Base-by-base conservation (phyloP, 2,329 filamentous ascomycete species). In the Rhynchosporium agropyri region DNA sequence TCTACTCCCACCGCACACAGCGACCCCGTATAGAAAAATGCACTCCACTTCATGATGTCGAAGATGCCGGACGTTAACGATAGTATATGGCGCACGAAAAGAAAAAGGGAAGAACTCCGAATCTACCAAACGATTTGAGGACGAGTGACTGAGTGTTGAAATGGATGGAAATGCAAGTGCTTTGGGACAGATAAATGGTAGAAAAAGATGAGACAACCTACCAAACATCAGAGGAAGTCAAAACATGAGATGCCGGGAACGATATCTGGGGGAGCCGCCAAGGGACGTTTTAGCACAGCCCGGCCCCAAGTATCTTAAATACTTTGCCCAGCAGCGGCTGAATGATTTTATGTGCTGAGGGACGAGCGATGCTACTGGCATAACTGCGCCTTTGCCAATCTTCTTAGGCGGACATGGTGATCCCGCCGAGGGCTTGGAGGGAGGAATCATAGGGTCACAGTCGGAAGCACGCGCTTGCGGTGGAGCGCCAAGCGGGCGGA, bases 1-100 rank as follows among this genome's bases (percentile, higher is more conserved):
- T 66, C 60, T 54, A 63, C 59, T 59, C 62, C 68, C 67, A 70
- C 57, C 51, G 61, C 45, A 31, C 63, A 69, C 38, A 70, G 20
- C 50, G 55, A 60, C 26, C 63, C 62, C 38, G 58, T 56, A 43
- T 29, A 56, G 4, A 58, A 15, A 48, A 62, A 20, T 31, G 46
- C 59, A 38, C 40, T 48, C 38, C 61, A 36, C 42, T 31, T 66
- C 63, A 66, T 68, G 13, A 50, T 64, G 60, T 49, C 13, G 45
- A 58, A 29, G 15, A 48, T 54, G 40, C n/a, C 38, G 7, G 40
- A 26, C 9, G 6, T 26, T 29, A 63, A 53, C 12, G 51, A 48
- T 10, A 55, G 45, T 26, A 45, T n/a, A 38, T 15, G 20, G 36
- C 33, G 29, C 26, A 20, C 29, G n/a, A 55, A 15, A 45, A 58